Conservation (phyloP, 2,329 filamentous ascomycete species). For the Aspergillus sp. region DNA sequence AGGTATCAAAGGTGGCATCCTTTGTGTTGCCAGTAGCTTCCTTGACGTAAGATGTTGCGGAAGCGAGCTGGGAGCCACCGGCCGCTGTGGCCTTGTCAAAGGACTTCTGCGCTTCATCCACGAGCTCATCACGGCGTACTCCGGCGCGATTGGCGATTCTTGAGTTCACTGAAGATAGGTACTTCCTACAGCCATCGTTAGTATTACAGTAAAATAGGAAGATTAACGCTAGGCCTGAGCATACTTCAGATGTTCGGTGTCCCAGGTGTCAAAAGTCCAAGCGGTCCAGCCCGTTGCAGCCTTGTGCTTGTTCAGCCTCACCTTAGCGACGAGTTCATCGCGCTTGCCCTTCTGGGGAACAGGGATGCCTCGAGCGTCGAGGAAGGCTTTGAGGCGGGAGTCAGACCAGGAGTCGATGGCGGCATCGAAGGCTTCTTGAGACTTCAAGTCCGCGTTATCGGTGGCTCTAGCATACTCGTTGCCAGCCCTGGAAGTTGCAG, state of each 20-base stretch:
- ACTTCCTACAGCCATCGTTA: conserved; percentile 40
- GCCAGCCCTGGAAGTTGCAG: conserved; percentile 71
- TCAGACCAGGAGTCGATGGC: conserved; percentile 68
- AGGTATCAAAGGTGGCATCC: conserved; percentile 67
- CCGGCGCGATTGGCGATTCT: conserved; percentile 62
- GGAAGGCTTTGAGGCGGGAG: conserved; percentile 72
- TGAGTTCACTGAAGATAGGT: conserved; percentile 48
- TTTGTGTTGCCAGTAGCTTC: conserved; percentile 66
- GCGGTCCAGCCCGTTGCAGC: conserved; percentile 66
- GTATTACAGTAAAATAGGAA: not conserved
- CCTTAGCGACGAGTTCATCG: conserved; percentile 71
- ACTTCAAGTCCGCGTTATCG: conserved; percentile 62
- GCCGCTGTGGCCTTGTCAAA: conserved; percentile 49
- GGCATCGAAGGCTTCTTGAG: conserved; percentile 65
- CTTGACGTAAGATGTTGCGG: conserved; percentile 69
- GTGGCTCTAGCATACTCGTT: conserved; percentile 78
- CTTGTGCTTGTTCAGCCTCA: conserved; percentile 72
- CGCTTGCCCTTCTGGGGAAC: conserved; percentile 70
- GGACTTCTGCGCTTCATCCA: conserved; percentile 54
- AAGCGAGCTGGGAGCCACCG: conserved; percentile 54
- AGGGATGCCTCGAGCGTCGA: conserved; percentile 74
- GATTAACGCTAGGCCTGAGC: conserved; percentile 13
- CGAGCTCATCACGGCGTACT: conserved; percentile 70
- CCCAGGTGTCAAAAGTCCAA: conserved; percentile 80
- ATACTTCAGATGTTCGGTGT: conserved; percentile 66